phyloP scores from a whole-genome alignment of 352 stramenopile genomes.

The Phytophthora ramorum region DNA sequence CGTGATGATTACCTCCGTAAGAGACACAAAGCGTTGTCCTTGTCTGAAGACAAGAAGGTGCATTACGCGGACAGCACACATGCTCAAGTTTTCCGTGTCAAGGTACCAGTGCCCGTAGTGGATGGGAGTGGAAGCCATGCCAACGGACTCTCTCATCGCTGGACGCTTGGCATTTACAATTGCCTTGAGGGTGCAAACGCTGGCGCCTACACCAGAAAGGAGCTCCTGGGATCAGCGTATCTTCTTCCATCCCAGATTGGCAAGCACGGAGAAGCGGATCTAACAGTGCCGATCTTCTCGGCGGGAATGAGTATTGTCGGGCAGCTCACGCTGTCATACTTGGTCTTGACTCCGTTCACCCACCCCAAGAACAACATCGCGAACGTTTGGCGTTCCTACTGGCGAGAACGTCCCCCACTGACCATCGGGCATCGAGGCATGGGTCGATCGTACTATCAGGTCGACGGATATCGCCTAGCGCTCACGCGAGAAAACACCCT shows the following conservation, averaged over 20 bases:
- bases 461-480: constrained; percentile 59
- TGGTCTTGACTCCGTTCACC: constrained; percentile 61
- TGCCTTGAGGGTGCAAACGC: constrained; percentile 30
- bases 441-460: constrained; percentile 80
- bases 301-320: constrained; percentile 38
- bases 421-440: constrained; percentile 79
- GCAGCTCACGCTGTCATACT: constrained; percentile 58
- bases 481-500: constrained; percentile 82
- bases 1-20: constrained; percentile 53
- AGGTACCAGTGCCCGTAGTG: constrained; percentile 45
- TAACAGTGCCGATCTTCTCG: constrained; percentile 64
- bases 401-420: constrained; percentile 61
- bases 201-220: constrained; percentile 15
- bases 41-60: constrained; percentile 8
- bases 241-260: constrained; percentile 61
- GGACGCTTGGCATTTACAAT: constrained; percentile 49
- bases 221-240: constrained; percentile 45
- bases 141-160: constrained; percentile 38
- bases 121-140: constrained; percentile 17
- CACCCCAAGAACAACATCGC: constrained; percentile 66
- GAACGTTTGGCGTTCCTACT: constrained; percentile 71
- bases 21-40: constrained; percentile 15
- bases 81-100: constrained; percentile 60
- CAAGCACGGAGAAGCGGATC: constrained; percentile 54
- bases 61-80: constrained; percentile 45